Base-by-base conservation (phyloP, 495 filamentous ascomycete species). In the Cenococcum geophilum region DNA sequence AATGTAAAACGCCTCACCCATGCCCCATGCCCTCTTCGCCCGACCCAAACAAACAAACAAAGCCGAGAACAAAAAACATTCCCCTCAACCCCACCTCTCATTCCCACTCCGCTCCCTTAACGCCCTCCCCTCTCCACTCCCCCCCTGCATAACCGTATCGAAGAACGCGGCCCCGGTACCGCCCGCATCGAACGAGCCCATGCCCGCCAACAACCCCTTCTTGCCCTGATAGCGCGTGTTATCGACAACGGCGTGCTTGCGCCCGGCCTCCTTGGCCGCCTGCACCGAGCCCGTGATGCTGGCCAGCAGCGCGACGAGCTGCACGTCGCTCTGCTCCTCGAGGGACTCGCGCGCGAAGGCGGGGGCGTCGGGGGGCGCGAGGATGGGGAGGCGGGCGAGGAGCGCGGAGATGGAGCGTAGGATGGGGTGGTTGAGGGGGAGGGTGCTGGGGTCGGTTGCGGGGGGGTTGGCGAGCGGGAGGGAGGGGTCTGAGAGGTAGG, bases 401-500 rank as follows among this genome's bases (percentile, higher is more conserved):
- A 81, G 74, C 27, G 80, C 76, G 66, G 77, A 77, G 64, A 83
- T 78, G 76, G 85, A 70, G 79, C 87, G 73, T 66, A 79, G 65
- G 76, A 84, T 72, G 72, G 75, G 58, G 70, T 83, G 73, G 45
- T 79, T 73, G 16, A 72, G 60, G 36, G 57, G 66, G 37, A 65
- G 62, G 10, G 61, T 35, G 36, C 9, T n/a, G 18, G 56, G 71
- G 32, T 70, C 60, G 49, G 74, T 72, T n/a, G n/a, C n/a, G 27
- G 73, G 43, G 8, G 60, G 40, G 22, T 63, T 42, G 1, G 50
- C 55, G 54, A 66, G 21, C 1, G 69, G 64, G 32, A 66, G 61
- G 45, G 62, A 58, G 27, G 70, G 43, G 61, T 75, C 76, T 14
- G 76, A 75, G 22, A 84, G 75, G 65, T 85, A 81, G 22, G 80